Base-by-base conservation (phyloP, 179 eudicot species). In the Spinacia oleracea region DNA sequence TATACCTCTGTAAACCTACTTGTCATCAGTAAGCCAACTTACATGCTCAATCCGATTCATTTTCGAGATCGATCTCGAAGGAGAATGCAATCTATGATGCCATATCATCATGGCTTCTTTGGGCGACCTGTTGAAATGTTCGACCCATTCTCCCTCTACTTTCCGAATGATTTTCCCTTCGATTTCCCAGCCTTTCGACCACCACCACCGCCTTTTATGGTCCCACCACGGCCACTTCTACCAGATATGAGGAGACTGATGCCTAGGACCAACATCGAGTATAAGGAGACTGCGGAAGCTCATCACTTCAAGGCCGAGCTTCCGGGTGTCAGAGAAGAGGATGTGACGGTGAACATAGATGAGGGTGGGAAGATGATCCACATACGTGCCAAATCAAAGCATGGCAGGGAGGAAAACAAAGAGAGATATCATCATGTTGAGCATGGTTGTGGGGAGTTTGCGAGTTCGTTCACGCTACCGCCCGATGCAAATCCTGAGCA, bases 251-350 rank as follows among this genome's bases (percentile, higher is more conserved):
- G 46, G 27, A 12, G 34, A 7, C 70, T 77, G 9, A 48, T 65
- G 15, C 46, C 80, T 18, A 59, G 81, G 60, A 67, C 81, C 1
- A 77, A 80, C 51, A 83, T 83, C 25, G 83, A 83, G 68, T 42
- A 83, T 70, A 83, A 80, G 53, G 86, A 83, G 23, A 80, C 79
- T 15, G 77, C 81, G 0, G 84, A 84, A 38, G 81, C 81, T 27
- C 81, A 84, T 70, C 77, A 73, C 48, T 84, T 80, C 45, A 77
- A 14, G 55, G 86, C 79, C 0, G 73, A 77, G 76, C 81, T 84
- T 16, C 81, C 85, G 0, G 85, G 87, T 80, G 58, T 82, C 29
- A 72, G 62, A 45, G 74, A 65, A 45, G 87, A 85, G 81, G 84
- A 82, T n/a, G 85, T 85, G 55, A 75, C 43, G 15, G 85, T 85